Conservation (phyloP, 2,329 filamentous ascomycete species). For the Epichloe gansuensis region DNA sequence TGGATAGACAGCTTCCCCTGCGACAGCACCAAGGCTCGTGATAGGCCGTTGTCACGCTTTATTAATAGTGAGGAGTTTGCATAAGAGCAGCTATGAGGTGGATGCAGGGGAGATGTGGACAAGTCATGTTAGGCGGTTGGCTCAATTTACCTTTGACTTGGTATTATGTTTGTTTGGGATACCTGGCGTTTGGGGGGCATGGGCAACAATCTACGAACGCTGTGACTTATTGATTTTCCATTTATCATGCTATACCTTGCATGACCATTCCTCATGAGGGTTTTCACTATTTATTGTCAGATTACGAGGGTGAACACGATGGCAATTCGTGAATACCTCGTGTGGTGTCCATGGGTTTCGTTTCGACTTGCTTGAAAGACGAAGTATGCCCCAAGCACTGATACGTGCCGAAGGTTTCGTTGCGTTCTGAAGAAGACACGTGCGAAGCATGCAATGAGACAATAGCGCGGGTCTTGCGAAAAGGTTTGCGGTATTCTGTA, state of each 20-base stretch:
- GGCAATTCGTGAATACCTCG: too few relatives aligned
- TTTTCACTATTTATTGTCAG: too few relatives aligned
- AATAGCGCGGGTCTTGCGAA: neutral
- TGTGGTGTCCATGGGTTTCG: too few relatives aligned
- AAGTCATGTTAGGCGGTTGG: neutral
- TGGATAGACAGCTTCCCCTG: constrained; percentile 45
- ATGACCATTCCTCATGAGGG: too few relatives aligned
- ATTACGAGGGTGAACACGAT: too few relatives aligned
- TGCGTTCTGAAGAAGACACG: too few relatives aligned
- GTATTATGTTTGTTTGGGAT: neutral
- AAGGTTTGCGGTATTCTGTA: neutral
- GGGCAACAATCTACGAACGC: neutral
- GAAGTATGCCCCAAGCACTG: too few relatives aligned
- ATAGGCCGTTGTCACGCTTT: neutral
- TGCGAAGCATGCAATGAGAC: neutral
- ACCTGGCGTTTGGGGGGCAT: neutral
- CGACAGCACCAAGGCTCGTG: constrained; percentile 19
- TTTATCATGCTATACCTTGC: too few relatives aligned
- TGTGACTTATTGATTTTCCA: too few relatives aligned
- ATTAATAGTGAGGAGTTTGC: neutral
- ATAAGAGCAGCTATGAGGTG: neutral
- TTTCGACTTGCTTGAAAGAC: too few relatives aligned
- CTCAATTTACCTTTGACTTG: neutral
- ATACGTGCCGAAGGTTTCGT: too few relatives aligned
- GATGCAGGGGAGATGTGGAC: neutral